A percentile compares a stretch with the other conserved stretches of the same genome.
Evolutionary conservation across 352 stramenopile species (phyloP).

Genomic region (Pythium chondricola): DNA sequence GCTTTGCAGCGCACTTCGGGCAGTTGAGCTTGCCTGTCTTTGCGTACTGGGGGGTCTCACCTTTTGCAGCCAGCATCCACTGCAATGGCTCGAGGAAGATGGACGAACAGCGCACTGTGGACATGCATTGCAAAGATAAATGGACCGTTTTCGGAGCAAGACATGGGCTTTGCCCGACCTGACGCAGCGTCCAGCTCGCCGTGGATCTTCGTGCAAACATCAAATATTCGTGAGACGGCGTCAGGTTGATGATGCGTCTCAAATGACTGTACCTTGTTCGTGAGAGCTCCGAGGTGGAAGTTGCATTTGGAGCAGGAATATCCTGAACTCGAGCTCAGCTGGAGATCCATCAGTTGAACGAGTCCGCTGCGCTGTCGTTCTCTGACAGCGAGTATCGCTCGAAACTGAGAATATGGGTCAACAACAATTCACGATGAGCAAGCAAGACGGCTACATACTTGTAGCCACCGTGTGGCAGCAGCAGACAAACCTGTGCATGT

Average conservation of each 20-base stretch:
- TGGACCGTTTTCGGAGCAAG: not conserved
- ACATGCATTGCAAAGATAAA: not conserved
- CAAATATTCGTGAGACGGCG: too few species aligned
- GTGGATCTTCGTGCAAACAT: too few species aligned
- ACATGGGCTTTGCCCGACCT: not conserved
- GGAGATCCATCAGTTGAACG: slow-evolving; percentile 21
- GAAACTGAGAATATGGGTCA: slow-evolving; percentile 22
- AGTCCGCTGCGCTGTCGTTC: slow-evolving; percentile 26
- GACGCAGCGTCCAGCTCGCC: not conserved
- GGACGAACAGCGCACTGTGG: slow-evolving; percentile 9
- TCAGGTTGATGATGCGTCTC: not conserved
- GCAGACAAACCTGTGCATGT: slow-evolving; percentile 44
- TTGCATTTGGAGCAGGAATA: slow-evolving; percentile 59
- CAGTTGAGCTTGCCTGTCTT: slow-evolving; percentile 62
- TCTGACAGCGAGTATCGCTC: slow-evolving; percentile 33
- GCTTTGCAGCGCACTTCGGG: slow-evolving; percentile 59
- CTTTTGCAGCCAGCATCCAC: slow-evolving; percentile 48
- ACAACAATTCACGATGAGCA: too few species aligned
- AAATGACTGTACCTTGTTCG: slow-evolving; percentile 34
- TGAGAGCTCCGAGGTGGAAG: slow-evolving; percentile 35
- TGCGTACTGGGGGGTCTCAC: slow-evolving; percentile 18
- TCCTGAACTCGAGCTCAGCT: slow-evolving; percentile 13
- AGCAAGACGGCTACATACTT: too few species aligned
- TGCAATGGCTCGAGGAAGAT: slow-evolving; percentile 62
- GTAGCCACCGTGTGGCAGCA: too few species aligned